Evolutionary conservation across 2,329 filamentous ascomycete genomes (phyloP), one percentile per base, ranked within the genome.

Genomic region (Stagonosporopsis vannaccii): DNA sequence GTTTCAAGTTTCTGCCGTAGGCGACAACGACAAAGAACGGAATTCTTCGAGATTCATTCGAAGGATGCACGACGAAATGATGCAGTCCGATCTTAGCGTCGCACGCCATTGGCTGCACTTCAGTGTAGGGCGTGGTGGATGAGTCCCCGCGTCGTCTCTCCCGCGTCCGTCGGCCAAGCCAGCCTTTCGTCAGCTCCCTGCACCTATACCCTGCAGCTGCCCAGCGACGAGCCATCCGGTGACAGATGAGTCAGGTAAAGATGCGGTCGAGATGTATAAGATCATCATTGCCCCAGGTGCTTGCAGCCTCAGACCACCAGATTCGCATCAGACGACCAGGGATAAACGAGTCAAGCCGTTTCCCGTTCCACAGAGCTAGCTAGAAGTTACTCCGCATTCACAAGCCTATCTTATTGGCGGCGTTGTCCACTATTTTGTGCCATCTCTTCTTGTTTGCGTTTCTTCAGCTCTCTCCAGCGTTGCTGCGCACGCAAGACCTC

Each of bases 351-450:
- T 30, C 28, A 41, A 26, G 26, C 49, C 50, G 37, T 48, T 46
- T 47, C 41, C 48, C 49, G 39, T 49, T 58, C 33, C 44, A 49
- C 43, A 32, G 35, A n/a, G 55, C 55, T 52, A 49, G 48, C 47
- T 51, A 48, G 30, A 51, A 25, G 47, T 47, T 58, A 61, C 64
- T 65, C 67, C 66, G 65, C 69, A 58, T 66, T 60, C 62, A 55
- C 44, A 45, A 52, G 51, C 44, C 65, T 55, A 50, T 59, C 56
- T 56, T 30, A 52, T 23, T 45, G 42, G 48, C 37, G 36, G 36
- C 42, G 20, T 52, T 51, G 47, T 49, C 54, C 54, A 45, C 51
- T 28, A 36, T 47, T 25, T 43, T 56, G 49, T 60, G 43, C 44
- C 36, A 49, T 40, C 48, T 40, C 35, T 62, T 52, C 55, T 60